These are phyloP conservation scores for Lachnum nothofagi DNA, from an alignment of 2,329 filamentous ascomycete species.

Conservation along the genomic window DNA sequence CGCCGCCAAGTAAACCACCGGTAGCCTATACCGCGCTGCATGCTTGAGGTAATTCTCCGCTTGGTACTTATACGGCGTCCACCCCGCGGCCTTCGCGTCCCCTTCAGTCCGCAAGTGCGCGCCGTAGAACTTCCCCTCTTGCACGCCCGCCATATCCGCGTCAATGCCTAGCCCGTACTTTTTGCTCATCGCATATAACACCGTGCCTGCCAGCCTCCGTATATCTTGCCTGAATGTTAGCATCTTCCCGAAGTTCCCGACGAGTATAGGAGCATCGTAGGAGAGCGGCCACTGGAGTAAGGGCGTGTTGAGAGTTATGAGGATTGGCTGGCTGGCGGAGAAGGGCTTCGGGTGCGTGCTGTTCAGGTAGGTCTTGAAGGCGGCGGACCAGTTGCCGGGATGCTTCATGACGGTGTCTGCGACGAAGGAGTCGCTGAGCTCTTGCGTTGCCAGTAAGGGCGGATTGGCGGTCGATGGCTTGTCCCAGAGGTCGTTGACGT, in stretches of 20 bases:
- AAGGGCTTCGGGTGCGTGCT: neutral
- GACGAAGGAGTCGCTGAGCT: slow-evolving; percentile 4
- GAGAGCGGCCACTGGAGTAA: slow-evolving; percentile 32
- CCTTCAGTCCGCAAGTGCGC: slow-evolving; percentile 36
- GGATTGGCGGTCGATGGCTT: slow-evolving; percentile 12
- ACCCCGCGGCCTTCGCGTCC: slow-evolving; percentile 33
- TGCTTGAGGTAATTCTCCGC: slow-evolving; percentile 33
- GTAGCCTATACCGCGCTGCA: slow-evolving; percentile 25
- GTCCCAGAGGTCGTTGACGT: slow-evolving; percentile 17
- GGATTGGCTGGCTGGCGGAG: slow-evolving; percentile 6
- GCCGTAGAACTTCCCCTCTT: slow-evolving; percentile 32
- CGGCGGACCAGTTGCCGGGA: slow-evolving; percentile 11
- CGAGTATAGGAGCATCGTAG: slow-evolving; percentile 30
- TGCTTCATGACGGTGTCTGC: slow-evolving; percentile 1
- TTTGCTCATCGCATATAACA: slow-evolving; percentile 30
- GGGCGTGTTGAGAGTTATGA: slow-evolving; percentile 10
- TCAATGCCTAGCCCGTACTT: slow-evolving; percentile 27
- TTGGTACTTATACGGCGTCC: slow-evolving; percentile 34
- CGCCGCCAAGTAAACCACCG: slow-evolving; percentile 39
- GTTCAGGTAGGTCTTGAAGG: slow-evolving; percentile 15
- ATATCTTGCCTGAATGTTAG: slow-evolving; percentile 27
- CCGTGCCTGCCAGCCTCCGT: slow-evolving; percentile 31
- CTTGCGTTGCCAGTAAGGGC: neutral
- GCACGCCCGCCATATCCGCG: slow-evolving; percentile 26
- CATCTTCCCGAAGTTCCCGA: slow-evolving; percentile 37